phyloP scores from a whole-genome alignment of 306 rosid genomes.

The Fagus sylvatica region DNA sequence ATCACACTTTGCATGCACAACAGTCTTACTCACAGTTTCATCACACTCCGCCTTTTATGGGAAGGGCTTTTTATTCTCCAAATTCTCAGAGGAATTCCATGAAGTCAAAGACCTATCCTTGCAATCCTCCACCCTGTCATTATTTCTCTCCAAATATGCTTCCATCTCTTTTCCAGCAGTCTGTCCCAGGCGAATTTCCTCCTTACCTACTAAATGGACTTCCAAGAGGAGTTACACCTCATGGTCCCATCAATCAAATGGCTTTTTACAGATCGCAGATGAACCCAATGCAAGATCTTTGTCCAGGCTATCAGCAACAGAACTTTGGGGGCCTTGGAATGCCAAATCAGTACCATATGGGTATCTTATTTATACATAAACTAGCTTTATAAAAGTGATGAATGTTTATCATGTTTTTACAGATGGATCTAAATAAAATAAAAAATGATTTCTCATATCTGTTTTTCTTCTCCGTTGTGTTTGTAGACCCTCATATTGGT shows the following conservation, averaged over 20 bases:
- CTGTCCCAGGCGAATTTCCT: slow-evolving; percentile 13
- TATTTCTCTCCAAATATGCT: slow-evolving; percentile 15
- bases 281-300: slow-evolving; percentile 26
- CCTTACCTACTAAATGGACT: slow-evolving; percentile 5
- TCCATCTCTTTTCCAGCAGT: slow-evolving; percentile 22
- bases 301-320: slow-evolving; percentile 27
- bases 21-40: slow-evolving; percentile 6
- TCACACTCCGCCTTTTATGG: slow-evolving; percentile 23
- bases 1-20: slow-evolving; percentile 22
- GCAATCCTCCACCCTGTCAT: background rate
- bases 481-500: slow-evolving; percentile 28
- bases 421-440: background rate
- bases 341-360: slow-evolving; percentile 30
- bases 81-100: slow-evolving; percentile 14
- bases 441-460: background rate
- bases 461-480: background rate
- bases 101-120: slow-evolving; percentile 26
- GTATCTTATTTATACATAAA: slow-evolving; percentile 2
- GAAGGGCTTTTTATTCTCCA: background rate
- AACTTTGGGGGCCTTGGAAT: slow-evolving; percentile 2
- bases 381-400: background rate
- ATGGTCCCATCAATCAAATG: slow-evolving; percentile 23
- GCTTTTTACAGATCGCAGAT: slow-evolving; percentile 24
- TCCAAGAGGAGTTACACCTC: slow-evolving; percentile 18
- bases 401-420: too few relatives aligned